These are phyloP conservation scores for Arthroderma sp. DNA, from an alignment of 2,329 filamentous ascomycete genomes.

Conservation along the genomic window DNA sequence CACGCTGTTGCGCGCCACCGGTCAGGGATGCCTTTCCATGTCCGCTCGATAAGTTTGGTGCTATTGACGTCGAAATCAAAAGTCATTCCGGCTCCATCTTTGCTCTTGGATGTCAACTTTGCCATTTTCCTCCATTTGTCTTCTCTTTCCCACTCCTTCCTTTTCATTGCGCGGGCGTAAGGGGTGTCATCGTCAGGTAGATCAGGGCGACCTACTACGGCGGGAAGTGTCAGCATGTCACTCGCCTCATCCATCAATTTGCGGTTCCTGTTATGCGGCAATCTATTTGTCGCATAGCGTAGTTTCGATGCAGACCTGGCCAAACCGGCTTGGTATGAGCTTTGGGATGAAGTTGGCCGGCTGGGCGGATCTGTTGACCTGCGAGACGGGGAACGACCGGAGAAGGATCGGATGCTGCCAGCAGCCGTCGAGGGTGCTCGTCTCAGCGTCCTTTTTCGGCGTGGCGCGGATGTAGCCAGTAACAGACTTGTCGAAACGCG, in stretches of 20 bases:
- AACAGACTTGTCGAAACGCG: slow-evolving; percentile 48
- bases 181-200: slow-evolving; percentile 36
- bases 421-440: slow-evolving; percentile 38
- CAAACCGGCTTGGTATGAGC: slow-evolving; percentile 30
- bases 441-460: slow-evolving; percentile 37
- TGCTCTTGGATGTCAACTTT: slow-evolving; percentile 30
- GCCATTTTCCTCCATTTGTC: slow-evolving; percentile 60
- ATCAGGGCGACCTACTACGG: slow-evolving; percentile 31
- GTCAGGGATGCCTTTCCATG: slow-evolving; percentile 97
- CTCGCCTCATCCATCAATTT: slow-evolving; percentile 35
- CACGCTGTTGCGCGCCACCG: slow-evolving; percentile 87
- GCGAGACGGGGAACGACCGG: slow-evolving; percentile 26
- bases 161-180: slow-evolving; percentile 37
- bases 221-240: slow-evolving; percentile 52
- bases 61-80: slow-evolving; percentile 72
- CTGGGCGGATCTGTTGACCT: slow-evolving; percentile 31
- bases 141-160: slow-evolving; percentile 48
- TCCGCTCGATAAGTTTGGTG: slow-evolving; percentile 76
- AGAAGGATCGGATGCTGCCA: slow-evolving; percentile 32
- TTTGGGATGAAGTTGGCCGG: slow-evolving; percentile 35
- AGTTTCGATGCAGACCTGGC: slow-evolving; percentile 32
- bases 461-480: slow-evolving; percentile 42
- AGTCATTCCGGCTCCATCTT: slow-evolving; percentile 46
- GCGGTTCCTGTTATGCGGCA: slow-evolving; percentile 42
- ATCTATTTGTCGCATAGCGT: slow-evolving; percentile 39